A percentile compares a stretch with the other conserved stretches of the same genome.
phyloP scores from a whole-genome alignment of 2,329 filamentous ascomycete species.

The Lachnellula hyalina region DNA sequence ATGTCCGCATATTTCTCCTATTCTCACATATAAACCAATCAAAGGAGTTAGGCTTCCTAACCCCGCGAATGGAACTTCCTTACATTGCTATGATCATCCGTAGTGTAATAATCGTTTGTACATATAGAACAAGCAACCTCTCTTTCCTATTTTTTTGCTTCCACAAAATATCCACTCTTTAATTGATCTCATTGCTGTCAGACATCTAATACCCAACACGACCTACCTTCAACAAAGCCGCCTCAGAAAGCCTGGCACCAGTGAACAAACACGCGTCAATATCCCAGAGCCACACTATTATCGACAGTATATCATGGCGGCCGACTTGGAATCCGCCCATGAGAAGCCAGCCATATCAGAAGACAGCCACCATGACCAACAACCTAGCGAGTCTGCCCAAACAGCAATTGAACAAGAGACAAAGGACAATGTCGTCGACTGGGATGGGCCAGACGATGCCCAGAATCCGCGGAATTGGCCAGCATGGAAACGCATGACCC shows the following conservation, averaged over 20 bases:
- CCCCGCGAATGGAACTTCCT: no score
- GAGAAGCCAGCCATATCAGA: slow-evolving; percentile 23
- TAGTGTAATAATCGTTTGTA: slow-evolving; percentile 4
- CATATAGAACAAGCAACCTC: no score
- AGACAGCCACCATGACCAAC: slow-evolving; percentile 20
- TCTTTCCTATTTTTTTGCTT: not conserved
- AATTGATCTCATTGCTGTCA: no score
- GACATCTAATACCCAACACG: no score
- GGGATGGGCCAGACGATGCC: slow-evolving; percentile 25
- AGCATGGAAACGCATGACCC: slow-evolving; percentile 27
- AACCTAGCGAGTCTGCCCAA: slow-evolving; percentile 22
- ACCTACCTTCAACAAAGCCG: no score
- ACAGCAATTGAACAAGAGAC: slow-evolving; percentile 20
- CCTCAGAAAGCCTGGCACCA: slow-evolving; percentile 11
- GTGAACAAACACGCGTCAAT: not conserved
- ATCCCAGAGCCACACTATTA: slow-evolving; percentile 6
- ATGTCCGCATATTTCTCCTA: slow-evolving; percentile 6
- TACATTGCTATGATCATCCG: no score
- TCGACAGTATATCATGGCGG: slow-evolving; percentile 22
- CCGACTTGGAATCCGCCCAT: slow-evolving; percentile 23
- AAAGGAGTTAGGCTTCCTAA: no score
- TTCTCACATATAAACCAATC: slow-evolving; percentile 15
- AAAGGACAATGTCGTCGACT: slow-evolving; percentile 17
- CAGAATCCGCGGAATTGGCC: slow-evolving; percentile 33
- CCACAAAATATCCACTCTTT: no score